Percentiles rank a stretch among this genome's conserved stretches.
phyloP scores from a whole-genome alignment of 441 rosid species.

The Pelargonium citronellum region DNA sequence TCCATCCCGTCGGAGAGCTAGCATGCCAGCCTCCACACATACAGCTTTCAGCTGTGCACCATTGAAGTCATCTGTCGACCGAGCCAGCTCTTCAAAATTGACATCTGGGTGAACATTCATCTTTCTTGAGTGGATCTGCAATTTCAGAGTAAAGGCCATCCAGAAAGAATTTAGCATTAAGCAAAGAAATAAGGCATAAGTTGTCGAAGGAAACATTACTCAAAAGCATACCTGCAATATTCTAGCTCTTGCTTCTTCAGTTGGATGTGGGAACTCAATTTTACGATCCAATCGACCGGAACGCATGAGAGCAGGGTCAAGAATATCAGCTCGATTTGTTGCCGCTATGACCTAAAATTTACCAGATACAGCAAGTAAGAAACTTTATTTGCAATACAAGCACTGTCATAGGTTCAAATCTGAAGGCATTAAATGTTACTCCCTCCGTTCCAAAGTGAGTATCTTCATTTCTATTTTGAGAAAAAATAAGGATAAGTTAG shows the following conservation, averaged over 20 bases:
- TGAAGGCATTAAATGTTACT: too few species aligned
- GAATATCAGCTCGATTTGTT: constrained; percentile 89
- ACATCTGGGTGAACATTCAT: constrained; percentile 94
- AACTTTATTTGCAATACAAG: too few species aligned
- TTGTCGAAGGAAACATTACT: not conserved
- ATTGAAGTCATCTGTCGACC: constrained; percentile 92
- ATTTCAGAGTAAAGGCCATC: constrained; percentile 6
- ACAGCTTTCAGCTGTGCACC: constrained; percentile 97
- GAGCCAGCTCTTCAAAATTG: constrained; percentile 93
- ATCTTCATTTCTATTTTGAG: too few species aligned
- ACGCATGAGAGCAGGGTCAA: constrained; percentile 51
- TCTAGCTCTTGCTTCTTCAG: constrained; percentile 37
- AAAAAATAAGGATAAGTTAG: too few species aligned
- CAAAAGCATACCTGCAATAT: constrained; percentile 59
- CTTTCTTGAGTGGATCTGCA: constrained; percentile 93
- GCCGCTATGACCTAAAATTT: constrained; percentile 83
- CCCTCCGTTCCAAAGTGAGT: too few species aligned
- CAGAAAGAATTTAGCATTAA: constrained; percentile 1
- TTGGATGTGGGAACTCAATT: too few species aligned
- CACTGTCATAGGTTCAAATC: too few species aligned
- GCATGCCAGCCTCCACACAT: constrained; percentile 97
- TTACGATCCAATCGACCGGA: too few species aligned
- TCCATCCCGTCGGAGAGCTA: constrained; percentile 94
- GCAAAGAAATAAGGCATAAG: not conserved
- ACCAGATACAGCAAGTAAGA: too few species aligned